phyloP scores from a whole-genome alignment of 1,139 yeast species.

The Blastobotrys aristatus region DNA sequence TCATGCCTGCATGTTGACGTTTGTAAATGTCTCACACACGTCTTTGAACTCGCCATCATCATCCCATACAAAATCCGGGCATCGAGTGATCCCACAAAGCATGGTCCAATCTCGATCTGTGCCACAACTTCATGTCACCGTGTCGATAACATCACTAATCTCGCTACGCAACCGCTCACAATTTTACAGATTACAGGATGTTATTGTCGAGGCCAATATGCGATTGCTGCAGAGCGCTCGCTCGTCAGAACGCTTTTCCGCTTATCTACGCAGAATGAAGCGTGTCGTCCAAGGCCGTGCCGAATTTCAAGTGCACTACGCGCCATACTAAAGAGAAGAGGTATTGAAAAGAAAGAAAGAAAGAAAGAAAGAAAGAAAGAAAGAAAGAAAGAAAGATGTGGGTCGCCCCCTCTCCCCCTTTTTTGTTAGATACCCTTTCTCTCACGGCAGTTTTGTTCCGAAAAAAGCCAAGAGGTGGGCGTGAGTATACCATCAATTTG shows the following conservation, averaged over 20 bases:
- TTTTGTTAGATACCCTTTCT: too few species aligned
- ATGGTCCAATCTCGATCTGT: not conserved
- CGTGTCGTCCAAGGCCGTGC: constrained; percentile 1
- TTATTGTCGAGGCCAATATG: constrained; percentile 1
- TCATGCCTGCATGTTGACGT: constrained; percentile 1
- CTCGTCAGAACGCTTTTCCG: not conserved
- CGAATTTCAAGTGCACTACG: not conserved
- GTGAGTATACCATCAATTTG: not conserved
- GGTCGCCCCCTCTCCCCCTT: not conserved
- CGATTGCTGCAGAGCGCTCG: not conserved
- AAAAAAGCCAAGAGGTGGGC: not conserved
- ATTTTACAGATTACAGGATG: not conserved
- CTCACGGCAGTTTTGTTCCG: not conserved
- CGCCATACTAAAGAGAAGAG: too few species aligned
- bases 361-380: too few species aligned
- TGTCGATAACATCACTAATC: not conserved
- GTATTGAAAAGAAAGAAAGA: too few species aligned
- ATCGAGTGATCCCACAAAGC: constrained; percentile 1
- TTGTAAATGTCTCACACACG: constrained; percentile 1
- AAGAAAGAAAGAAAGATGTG: not conserved
- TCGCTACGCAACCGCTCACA: not conserved
- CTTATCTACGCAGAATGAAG: not conserved
- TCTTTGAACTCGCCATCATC: not conserved
- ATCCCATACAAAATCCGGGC: not conserved
- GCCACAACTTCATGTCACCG: not conserved